These are phyloP conservation scores for Dichotomocladium elegans DNA, from an alignment of 371 early-diverging fungal species.

Conservation along the genomic window DNA sequence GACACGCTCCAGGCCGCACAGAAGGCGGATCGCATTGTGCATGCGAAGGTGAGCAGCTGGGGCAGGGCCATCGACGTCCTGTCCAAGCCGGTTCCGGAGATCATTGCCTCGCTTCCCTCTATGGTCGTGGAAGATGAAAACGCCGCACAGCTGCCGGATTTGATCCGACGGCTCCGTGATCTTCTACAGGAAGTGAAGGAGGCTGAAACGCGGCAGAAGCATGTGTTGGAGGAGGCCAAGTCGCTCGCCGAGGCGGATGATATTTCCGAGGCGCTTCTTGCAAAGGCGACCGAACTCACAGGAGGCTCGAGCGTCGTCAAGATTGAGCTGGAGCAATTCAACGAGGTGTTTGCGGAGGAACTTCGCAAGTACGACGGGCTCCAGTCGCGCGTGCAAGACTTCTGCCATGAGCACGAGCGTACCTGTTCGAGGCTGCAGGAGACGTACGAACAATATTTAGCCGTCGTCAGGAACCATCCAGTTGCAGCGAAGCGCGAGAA, in stretches of 20 bases:
- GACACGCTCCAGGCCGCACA: constrained; percentile 65
- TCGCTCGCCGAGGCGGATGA: constrained; percentile 64
- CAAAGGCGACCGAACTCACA: constrained; percentile 39
- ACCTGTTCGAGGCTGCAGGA: constrained; percentile 50
- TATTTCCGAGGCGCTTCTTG: constrained; percentile 45
- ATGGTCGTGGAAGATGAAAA: constrained; percentile 12
- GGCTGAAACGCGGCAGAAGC: constrained; percentile 40
- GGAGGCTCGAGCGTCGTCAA: constrained; percentile 57
- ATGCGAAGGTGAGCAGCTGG: constrained; percentile 61
- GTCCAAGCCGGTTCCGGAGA: constrained; percentile 25
- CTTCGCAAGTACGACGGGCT: constrained; percentile 65
- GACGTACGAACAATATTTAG: constrained; percentile 58
- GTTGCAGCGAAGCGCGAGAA: constrained; percentile 57
- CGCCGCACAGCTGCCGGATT: constrained; percentile 1
- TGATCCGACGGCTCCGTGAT: constrained; percentile 7
- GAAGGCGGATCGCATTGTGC: constrained; percentile 64
- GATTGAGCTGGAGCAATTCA: constrained; percentile 72
- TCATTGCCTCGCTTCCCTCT: constrained; percentile 17
- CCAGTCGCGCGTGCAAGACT: constrained; percentile 39
- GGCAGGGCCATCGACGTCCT: constrained; percentile 62
- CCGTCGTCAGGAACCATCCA: constrained; percentile 45
- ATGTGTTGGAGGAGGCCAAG: constrained; percentile 54
- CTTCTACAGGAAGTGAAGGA: constrained; percentile 17
- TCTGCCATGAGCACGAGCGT: constrained; percentile 53
- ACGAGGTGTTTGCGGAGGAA: constrained; percentile 57